phyloP scores from a whole-genome alignment of 148 eudicot species.

The Polygonum aviculare region DNA sequence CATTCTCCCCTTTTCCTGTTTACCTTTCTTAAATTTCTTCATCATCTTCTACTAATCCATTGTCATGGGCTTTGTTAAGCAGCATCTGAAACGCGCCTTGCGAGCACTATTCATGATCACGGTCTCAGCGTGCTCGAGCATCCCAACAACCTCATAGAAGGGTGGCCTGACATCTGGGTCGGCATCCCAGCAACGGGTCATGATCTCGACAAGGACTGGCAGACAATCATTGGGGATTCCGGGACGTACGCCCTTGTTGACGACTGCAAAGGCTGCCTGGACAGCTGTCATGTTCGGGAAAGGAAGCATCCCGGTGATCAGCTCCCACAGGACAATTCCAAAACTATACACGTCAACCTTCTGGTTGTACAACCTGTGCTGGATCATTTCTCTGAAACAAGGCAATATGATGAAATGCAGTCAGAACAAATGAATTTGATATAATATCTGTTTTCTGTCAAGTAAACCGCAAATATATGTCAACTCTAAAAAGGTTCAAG shows the following conservation, averaged over 20 bases:
- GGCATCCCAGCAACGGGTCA: slow-evolving; percentile 91
- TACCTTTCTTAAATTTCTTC: not conserved
- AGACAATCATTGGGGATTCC: slow-evolving; percentile 61
- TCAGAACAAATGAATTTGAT: not conserved
- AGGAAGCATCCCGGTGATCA: slow-evolving; percentile 91
- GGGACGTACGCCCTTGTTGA: slow-evolving; percentile 89
- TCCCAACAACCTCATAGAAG: slow-evolving; percentile 61
- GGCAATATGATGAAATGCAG: not conserved
- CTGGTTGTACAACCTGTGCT: slow-evolving; percentile 92
- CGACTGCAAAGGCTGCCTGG: slow-evolving; percentile 98
- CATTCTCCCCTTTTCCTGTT: slow-evolving; percentile 1
- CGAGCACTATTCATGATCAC: slow-evolving; percentile 84
- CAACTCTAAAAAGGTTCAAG: not conserved
- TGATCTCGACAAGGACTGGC: slow-evolving; percentile 70
- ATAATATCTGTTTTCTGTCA: not conserved
- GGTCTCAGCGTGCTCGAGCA: slow-evolving; percentile 82
- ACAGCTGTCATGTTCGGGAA: slow-evolving; percentile 96
- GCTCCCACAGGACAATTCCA: slow-evolving; percentile 94
- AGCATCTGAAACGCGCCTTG: slow-evolving; percentile 97
- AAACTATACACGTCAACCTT: slow-evolving; percentile 96
- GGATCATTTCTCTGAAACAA: slow-evolving; percentile 84
- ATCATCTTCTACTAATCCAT: slow-evolving; percentile 34
- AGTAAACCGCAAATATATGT: not conserved
- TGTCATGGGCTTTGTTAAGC: slow-evolving; percentile 88
- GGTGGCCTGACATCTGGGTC: slow-evolving; percentile 81